Evolutionary conservation across 2,329 filamentous ascomycete genomes (phyloP).

Genomic region (Cladorrhinum sp.): DNA sequence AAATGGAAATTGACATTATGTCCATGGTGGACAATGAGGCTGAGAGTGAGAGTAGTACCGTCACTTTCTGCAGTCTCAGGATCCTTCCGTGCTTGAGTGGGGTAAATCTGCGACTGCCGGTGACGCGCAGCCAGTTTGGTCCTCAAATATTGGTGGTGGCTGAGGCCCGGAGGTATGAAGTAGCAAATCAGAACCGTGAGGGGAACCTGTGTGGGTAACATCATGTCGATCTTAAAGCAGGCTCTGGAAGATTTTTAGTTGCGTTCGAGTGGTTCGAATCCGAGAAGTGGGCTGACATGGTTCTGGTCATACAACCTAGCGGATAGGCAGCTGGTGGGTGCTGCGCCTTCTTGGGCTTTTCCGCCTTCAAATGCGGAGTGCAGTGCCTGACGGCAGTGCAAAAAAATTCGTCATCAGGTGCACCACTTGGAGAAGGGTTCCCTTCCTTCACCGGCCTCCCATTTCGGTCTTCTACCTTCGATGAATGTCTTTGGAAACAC

Average conservation of each 20-base stretch:
- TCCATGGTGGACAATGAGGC: constrained; percentile 37
- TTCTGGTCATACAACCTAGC: too few relatives aligned
- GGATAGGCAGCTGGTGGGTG: not conserved
- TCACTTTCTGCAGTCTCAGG: not conserved
- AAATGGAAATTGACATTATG: not conserved
- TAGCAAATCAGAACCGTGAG: not conserved
- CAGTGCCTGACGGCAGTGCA: not conserved
- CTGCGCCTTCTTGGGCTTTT: not conserved
- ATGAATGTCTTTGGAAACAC: not conserved
- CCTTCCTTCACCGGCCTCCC: not conserved
- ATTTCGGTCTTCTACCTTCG: not conserved
- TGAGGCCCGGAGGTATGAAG: not conserved
- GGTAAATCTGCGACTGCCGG: not conserved
- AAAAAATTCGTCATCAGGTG: not conserved
- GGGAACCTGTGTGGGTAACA: not conserved
- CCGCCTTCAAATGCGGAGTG: not conserved
- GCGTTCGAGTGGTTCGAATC: not conserved
- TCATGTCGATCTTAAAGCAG: not conserved
- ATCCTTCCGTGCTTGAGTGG: too few relatives aligned
- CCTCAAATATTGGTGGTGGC: not conserved
- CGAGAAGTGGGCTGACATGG: not conserved
- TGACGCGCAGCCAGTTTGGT: not conserved
- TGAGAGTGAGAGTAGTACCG: constrained; percentile 35
- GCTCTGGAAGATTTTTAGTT: not conserved
- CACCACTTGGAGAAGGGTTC: not conserved